phyloP scores from a whole-genome alignment of 2,329 filamentous ascomycete species.

The Sporothrix mexicana region DNA sequence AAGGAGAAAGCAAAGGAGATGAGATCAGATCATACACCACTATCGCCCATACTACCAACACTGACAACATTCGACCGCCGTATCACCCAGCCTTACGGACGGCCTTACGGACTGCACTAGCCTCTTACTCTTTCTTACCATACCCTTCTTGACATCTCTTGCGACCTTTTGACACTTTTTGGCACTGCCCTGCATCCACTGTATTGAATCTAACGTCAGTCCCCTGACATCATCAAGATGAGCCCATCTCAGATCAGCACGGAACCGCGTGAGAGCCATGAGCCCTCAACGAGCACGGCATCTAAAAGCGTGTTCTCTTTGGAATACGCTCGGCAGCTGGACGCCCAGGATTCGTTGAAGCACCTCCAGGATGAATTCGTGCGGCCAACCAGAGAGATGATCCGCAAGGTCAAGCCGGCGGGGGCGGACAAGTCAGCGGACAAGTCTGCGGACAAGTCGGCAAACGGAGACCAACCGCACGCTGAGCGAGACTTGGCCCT shows the following conservation, averaged over 20 bases:
- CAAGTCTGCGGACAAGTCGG: not conserved
- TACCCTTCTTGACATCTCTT: too few species aligned
- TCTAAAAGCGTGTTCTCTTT: slow-evolving; percentile 52
- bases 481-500: slow-evolving; percentile 58
- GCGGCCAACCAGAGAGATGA: slow-evolving; percentile 69
- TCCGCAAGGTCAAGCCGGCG: slow-evolving; percentile 45
- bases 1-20: not conserved
- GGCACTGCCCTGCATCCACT: not conserved
- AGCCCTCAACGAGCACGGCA: slow-evolving; percentile 43
- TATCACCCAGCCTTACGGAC: not conserved
- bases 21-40: not conserved
- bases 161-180: not conserved
- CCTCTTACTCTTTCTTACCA: not conserved
- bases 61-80: not conserved
- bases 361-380: slow-evolving; percentile 73
- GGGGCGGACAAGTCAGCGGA: not conserved
- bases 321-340: slow-evolving; percentile 59
- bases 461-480: slow-evolving; percentile 36
- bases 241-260: not conserved
- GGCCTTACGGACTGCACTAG: not conserved
- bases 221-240: not conserved
- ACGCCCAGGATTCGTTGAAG: slow-evolving; percentile 64
- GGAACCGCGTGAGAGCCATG: slow-evolving; percentile 48
- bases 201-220: not conserved
- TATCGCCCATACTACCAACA: not conserved